phyloP scores from a whole-genome alignment of 192 early-diverging fungal genomes.

The Mycoemilia scoparia region DNA sequence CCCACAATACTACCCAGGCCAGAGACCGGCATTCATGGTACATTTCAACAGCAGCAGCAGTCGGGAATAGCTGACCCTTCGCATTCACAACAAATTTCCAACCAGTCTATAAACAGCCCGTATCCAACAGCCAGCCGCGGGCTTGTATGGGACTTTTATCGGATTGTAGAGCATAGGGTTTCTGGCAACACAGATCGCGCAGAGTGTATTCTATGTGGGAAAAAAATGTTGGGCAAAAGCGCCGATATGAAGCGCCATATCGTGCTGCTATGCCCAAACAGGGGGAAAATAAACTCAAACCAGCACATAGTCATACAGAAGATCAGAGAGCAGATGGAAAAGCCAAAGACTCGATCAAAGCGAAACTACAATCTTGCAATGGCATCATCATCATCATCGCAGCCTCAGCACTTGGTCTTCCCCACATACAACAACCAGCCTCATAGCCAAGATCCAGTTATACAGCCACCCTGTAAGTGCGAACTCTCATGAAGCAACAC shows the following conservation, averaged over 20 bases:
- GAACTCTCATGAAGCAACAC: too few species aligned
- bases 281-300: constrained; percentile 14
- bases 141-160: constrained; percentile 28
- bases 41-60: too few species aligned
- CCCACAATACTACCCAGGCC: too few species aligned
- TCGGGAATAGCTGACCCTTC: too few species aligned
- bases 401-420: constrained; percentile 1
- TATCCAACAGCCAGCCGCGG: too few species aligned
- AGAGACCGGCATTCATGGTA: too few species aligned
- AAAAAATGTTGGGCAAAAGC: constrained; percentile 30
- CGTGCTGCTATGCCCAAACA: constrained; percentile 19
- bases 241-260: constrained; percentile 32
- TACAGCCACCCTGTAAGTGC: too few species aligned
- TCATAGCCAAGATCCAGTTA: too few species aligned
- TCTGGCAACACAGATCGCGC: constrained; percentile 31
- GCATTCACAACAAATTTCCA: too few species aligned
- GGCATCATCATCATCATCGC: constrained; percentile 1
- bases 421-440: too few species aligned
- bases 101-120: too few species aligned
- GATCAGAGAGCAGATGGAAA: constrained; percentile 22
- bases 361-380: constrained; percentile 23
- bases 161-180: constrained; percentile 21
- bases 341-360: constrained; percentile 30
- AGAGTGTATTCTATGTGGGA: constrained; percentile 26
- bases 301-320: constrained; percentile 25